Evolutionary conservation across 345 rosid species (phyloP), one percentile per base, ranked within the genome.

Genomic region (Citrus glauca): DNA sequence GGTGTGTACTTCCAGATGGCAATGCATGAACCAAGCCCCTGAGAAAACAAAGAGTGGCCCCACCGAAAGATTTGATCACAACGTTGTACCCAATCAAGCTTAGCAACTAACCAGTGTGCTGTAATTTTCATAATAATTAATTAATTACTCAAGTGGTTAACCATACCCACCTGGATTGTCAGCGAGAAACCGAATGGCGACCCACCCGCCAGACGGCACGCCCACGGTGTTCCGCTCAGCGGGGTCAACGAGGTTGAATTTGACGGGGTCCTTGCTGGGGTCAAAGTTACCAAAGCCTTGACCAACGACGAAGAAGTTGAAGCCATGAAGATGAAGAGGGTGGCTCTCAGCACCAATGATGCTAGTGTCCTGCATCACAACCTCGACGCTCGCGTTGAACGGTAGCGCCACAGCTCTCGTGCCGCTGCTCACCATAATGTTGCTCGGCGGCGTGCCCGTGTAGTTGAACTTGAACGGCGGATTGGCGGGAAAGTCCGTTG

Each of bases 161-260:
- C 50, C 59, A 37, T 30, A 30, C 71, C 7, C 25, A 80, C 88
- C 90, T 73, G 89, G 90, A 73, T 87, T 89, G 37, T 87, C 87
- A 8, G 88, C 86, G 1, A 86, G 78, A 80, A 89, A 87, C 20
- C 88, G 84, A 7, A 87, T 84, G 77, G 89, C 90, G 6, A 89
- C 84, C 92, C 92, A 89, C n/a, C 92, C 92, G 2, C 89, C 90
- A 9, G 92, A 77, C 2, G 90, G 89, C 53, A 89, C 86, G 1
- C 87, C 85, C 6, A 79, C 79, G 0, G 89, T 87, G 80, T 89
- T 89, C 66, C 90, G 85, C 81, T 87, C 88, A 0, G 85, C 83
- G 1, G 88, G 92, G 74, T 89, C 92, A 25, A 82, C 78, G 22
- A 88, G 82, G 72, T 88, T 86, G 78, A 86, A 89, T 55, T 82